Conservation (phyloP, 177 flowering plant genomes). For the Vitis hybrid region DNA sequence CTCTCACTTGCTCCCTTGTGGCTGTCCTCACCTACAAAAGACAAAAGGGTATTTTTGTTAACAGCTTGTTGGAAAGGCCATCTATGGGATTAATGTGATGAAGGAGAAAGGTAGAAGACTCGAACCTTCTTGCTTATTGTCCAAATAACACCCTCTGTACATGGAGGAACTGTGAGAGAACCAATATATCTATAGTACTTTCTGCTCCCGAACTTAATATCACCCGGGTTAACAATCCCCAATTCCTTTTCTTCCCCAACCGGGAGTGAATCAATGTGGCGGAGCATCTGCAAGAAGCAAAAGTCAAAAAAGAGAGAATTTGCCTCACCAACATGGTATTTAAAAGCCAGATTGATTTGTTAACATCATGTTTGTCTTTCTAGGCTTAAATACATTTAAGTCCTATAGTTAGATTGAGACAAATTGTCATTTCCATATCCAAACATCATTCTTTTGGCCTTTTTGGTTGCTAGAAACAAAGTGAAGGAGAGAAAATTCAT, state of each 20-base stretch:
- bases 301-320: not conserved
- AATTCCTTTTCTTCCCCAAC: conserved; percentile 30
- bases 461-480: too few relatives aligned
- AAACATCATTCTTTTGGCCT: too few relatives aligned
- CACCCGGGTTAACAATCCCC: conserved; percentile 51
- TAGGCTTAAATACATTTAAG: too few relatives aligned
- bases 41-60: not conserved
- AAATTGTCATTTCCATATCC: too few relatives aligned
- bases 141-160: conserved; percentile 78
- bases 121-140: conserved; percentile 55
- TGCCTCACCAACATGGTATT: too few relatives aligned
- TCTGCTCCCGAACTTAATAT: conserved; percentile 54
- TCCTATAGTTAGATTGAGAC: too few relatives aligned
- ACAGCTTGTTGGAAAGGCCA: too few relatives aligned
- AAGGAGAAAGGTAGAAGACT: not conserved
- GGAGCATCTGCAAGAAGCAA: conserved; percentile 32
- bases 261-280: conserved; percentile 12
- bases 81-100: too few relatives aligned
- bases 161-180: conserved; percentile 79
- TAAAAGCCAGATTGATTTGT: too few relatives aligned
- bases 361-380: too few relatives aligned
- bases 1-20: conserved; percentile 54
- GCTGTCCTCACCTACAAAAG: conserved; percentile 60
- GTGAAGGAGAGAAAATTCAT: too few relatives aligned
- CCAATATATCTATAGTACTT: conserved; percentile 69